Evolutionary conservation across 1,284 basidiomycete genomes (phyloP).

Genomic region (Boletus semigastroideus): DNA sequence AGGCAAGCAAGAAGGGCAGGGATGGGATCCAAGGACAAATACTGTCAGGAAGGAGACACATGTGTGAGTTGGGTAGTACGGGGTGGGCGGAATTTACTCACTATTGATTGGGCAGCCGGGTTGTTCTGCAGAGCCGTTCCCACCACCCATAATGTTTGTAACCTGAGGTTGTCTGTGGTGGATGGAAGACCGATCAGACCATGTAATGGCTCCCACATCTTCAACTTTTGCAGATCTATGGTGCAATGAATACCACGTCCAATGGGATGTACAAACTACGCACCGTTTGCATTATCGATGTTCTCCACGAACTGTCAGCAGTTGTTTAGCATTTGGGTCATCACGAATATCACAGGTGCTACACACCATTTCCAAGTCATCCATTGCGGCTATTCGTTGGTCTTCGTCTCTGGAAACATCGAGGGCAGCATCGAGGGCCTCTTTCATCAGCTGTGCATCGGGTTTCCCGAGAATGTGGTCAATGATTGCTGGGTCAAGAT

Average conservation of each 20-base stretch:
- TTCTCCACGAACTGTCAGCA: constrained; percentile 76
- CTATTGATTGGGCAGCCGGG: constrained; percentile 82
- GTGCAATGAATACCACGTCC: constrained; percentile 1
- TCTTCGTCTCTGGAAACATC: constrained; percentile 64
- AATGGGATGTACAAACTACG: constrained; percentile 16
- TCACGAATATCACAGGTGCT: not conserved
- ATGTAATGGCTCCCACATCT: constrained; percentile 86
- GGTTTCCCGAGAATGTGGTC: constrained; percentile 86
- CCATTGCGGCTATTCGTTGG: constrained; percentile 76
- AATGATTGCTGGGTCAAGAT: constrained; percentile 78
- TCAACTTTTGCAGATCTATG: constrained; percentile 77
- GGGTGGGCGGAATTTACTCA: constrained; percentile 41
- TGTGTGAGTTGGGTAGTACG: not conserved
- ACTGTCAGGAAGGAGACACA: constrained; percentile 44
- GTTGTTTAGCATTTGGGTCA: not conserved
- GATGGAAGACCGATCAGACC: constrained; percentile 56
- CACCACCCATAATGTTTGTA: constrained; percentile 85
- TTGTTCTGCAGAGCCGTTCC: constrained; percentile 98
- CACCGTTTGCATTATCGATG: constrained; percentile 95
- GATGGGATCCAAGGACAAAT: constrained; percentile 70
- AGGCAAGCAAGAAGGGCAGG: constrained; percentile 66
- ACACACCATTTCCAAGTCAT: constrained; percentile 93
- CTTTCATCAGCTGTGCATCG: constrained; percentile 86
- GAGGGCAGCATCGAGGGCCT: constrained; percentile 73
- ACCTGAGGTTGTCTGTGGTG: constrained; percentile 63